These are phyloP conservation scores for Proteromonas lacertae DNA, from an alignment of 352 stramenopile species.

Conservation along the genomic window DNA sequence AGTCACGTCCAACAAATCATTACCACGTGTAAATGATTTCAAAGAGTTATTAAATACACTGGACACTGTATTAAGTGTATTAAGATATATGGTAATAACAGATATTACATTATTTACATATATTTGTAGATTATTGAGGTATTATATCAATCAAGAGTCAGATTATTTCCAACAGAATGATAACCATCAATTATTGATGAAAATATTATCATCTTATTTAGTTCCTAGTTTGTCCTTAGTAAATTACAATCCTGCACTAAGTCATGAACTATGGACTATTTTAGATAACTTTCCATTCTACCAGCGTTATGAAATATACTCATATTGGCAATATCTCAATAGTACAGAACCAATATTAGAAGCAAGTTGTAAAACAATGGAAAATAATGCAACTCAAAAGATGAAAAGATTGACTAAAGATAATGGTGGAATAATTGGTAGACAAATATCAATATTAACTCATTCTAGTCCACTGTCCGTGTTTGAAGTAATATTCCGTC, in stretches of 20 bases:
- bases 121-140: no score
- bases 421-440: conserved; percentile 7
- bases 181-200: no score
- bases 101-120: no score
- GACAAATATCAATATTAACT: conserved; percentile 9
- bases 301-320: background rate
- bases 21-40: no score
- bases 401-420: conserved; percentile 3
- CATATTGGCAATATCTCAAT: conserved; percentile 7
- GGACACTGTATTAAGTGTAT: no score
- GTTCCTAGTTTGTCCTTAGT: background rate
- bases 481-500: conserved; percentile 39
- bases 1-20: no score
- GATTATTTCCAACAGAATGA: no score
- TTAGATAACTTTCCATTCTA: background rate
- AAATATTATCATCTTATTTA: background rate
- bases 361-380: no score
- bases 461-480: conserved; percentile 35
- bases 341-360: conserved; percentile 6
- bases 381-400: background rate
- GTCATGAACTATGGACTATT: background rate
- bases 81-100: no score
- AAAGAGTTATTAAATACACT: no score
- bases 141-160: no score
- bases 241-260: background rate